Evolutionary conservation across 2,329 filamentous ascomycete genomes (phyloP).

Genomic region (Botrytis porri): DNA sequence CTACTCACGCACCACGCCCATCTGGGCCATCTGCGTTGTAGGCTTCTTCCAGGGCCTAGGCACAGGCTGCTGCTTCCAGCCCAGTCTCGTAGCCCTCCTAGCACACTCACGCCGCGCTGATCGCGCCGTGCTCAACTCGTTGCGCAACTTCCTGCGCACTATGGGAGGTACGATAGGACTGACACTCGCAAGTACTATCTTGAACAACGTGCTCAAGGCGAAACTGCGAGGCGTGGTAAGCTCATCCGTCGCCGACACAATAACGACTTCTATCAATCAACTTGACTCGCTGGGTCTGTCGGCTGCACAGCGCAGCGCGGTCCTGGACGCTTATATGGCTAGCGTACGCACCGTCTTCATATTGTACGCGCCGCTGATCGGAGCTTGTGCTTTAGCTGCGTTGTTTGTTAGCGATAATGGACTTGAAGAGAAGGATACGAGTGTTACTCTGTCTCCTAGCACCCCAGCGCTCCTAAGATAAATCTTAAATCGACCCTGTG

Average conservation of each 20-base stretch:
- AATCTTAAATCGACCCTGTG: neutral
- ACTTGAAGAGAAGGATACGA: conserved; percentile 8
- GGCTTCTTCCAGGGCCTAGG: conserved; percentile 13
- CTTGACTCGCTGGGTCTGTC: conserved; percentile 2
- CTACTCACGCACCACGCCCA: conserved; percentile 2
- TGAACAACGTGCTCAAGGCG: conserved; percentile 18
- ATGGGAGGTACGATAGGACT: conserved; percentile 32
- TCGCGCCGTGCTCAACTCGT: conserved; percentile 36
- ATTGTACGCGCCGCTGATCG: conserved; percentile 17
- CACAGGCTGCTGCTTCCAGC: conserved; percentile 14
- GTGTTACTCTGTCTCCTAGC: neutral
- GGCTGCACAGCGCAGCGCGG: neutral
- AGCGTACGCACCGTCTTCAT: conserved; percentile 33
- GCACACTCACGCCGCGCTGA: conserved; percentile 29
- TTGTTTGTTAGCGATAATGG: conserved; percentile 9
- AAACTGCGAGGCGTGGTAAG: neutral
- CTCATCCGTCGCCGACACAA: neutral
- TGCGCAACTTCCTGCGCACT: conserved; percentile 35
- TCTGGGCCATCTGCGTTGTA: neutral
- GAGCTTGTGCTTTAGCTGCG: neutral
- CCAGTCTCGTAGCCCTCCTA: conserved; percentile 34
- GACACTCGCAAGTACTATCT: conserved; percentile 16
- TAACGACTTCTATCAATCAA: conserved; percentile 12
- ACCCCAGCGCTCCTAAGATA: neutral
- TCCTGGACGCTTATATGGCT: conserved; percentile 32